Evolutionary conservation across 805 yeast species (phyloP).

Genomic region (Sporopachydermia lactativora): DNA sequence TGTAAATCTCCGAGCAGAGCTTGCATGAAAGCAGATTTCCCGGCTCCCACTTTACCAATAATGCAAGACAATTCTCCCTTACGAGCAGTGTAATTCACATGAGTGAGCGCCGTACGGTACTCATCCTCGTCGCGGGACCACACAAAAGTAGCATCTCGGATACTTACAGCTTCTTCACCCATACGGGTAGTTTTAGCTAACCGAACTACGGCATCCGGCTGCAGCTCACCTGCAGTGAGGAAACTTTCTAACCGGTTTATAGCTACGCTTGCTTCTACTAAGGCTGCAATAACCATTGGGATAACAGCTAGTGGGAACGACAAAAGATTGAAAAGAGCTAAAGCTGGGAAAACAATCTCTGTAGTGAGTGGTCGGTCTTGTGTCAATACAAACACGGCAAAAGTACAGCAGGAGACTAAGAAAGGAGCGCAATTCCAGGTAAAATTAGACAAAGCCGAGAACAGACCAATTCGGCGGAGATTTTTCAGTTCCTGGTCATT

Average conservation of each 20-base stretch:
- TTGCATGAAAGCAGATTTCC: slow-evolving; percentile 74
- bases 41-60: slow-evolving; percentile 84
- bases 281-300: slow-evolving; percentile 77
- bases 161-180: slow-evolving; percentile 46
- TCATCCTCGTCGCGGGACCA: slow-evolving; percentile 24
- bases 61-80: slow-evolving; percentile 76
- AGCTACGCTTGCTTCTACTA: slow-evolving; percentile 62
- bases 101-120: slow-evolving; percentile 55
- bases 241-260: slow-evolving; percentile 50
- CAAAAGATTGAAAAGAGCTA: slow-evolving; percentile 75
- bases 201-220: slow-evolving; percentile 56
- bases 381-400: slow-evolving; percentile 59
- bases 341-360: slow-evolving; percentile 75
- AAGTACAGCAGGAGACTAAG: slow-evolving; percentile 79
- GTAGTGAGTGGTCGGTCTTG: slow-evolving; percentile 62
- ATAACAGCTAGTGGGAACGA: slow-evolving; percentile 85
- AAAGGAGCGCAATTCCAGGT: slow-evolving; percentile 82
- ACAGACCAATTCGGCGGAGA: slow-evolving; percentile 57
- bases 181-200: slow-evolving; percentile 20
- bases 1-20: slow-evolving; percentile 73
- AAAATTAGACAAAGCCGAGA: slow-evolving; percentile 56
- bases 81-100: slow-evolving; percentile 46
- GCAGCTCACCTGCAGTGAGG: slow-evolving; percentile 66
- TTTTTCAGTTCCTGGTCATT: slow-evolving; percentile 75
- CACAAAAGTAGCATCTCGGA: slow-evolving; percentile 23